phyloP scores from a whole-genome alignment of 73 alveolate species.

The Paramecium bursaria region DNA sequence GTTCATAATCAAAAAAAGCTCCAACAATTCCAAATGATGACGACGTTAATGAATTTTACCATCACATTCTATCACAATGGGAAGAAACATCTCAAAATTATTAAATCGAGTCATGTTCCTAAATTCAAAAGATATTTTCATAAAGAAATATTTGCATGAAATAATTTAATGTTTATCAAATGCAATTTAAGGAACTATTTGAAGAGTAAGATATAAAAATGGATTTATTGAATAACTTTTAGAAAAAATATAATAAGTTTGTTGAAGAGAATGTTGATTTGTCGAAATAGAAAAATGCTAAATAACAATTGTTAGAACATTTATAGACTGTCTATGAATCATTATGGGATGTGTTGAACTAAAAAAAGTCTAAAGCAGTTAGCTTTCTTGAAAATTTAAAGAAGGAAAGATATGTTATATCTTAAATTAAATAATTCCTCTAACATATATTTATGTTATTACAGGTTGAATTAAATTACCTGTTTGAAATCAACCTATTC shows the following conservation, averaged over 20 bases:
- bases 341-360: constrained; percentile 43
- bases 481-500: constrained; percentile 9
- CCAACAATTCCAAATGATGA: no score
- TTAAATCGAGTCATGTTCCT: not conserved
- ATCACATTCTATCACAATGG: constrained; percentile 42
- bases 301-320: constrained; percentile 19
- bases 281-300: constrained; percentile 55
- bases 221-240: constrained; percentile 11
- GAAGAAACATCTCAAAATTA: constrained; percentile 46
- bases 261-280: constrained; percentile 38
- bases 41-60: no score
- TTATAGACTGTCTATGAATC: constrained; percentile 37
- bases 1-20: no score
- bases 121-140: constrained; percentile 26
- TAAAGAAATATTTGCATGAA: constrained; percentile 23
- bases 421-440: constrained; percentile 21
- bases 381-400: constrained; percentile 22
- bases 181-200: constrained; percentile 21
- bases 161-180: not conserved
- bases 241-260: constrained; percentile 30
- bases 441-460: constrained; percentile 38
- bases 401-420: constrained; percentile 41
- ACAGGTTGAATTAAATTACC: constrained; percentile 27
- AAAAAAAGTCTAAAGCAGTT: constrained; percentile 18
- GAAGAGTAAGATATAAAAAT: constrained; percentile 32